Evolutionary conservation across 257 asterid species (phyloP), one percentile per base, ranked within the genome.

Genomic region (Linderniella brevidens): DNA sequence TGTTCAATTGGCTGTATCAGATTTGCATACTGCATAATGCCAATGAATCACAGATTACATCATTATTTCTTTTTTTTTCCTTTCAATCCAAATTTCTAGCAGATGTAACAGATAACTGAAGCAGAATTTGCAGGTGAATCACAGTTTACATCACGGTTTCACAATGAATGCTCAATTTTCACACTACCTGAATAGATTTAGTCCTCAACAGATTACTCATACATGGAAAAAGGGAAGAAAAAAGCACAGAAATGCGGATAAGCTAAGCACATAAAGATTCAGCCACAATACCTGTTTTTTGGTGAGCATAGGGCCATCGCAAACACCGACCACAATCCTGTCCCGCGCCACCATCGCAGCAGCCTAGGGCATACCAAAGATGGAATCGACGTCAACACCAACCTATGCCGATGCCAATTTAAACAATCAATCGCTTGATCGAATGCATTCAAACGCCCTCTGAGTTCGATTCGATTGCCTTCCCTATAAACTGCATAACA

Each of bases 231-330:
- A 3, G 43, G 11, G 11, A 37, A 39, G 4, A 11, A 39, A 10
- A 9, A 11, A 39, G 9, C 49, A 16, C 15, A 44, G 5, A 16
- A 1, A 16, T 1, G 13, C 13, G 9, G 3, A 44, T 3, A 44
- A n/a, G 49, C 15, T 44, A 12, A 25, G 32, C 32, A 25, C 32
- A 25, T 6, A 25, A 25, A 25, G 32, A 25, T 25, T 25, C 3
- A 25, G 6, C 32, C 8, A 29, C n/a, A n/a, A n/a, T 35, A 86
- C 96, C 93, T 79, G 68, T 55, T 87, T 87, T 35, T 80, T 87
- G 9, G 67, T 17, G 60, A 87, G 66, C 97, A 80, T 87, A 18
- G 92, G 92, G 48, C 92, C 97, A 58, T 80, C 88, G 60, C 95
- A 87, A 50, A 83, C 82, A 42, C 97, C 97, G 38, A 87, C 64